Conservation (phyloP, 371 early-diverging fungal genomes). For the Mortierella polycephala region DNA sequence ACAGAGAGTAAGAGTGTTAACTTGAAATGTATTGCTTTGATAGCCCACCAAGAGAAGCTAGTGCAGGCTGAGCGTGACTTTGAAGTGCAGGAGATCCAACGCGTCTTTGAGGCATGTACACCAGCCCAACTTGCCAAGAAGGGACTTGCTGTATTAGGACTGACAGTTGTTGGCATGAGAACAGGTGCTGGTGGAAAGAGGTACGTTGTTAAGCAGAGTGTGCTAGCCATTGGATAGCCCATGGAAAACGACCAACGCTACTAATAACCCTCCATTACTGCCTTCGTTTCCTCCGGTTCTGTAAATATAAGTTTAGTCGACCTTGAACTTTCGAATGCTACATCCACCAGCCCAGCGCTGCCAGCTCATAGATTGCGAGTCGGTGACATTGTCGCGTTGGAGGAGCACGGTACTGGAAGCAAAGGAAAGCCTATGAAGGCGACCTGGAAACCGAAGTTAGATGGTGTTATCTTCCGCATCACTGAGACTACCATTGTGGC, state of each 20-base stretch:
- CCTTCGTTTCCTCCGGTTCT: background rate
- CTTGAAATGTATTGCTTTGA: too few relatives aligned
- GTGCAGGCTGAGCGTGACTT: constrained; percentile 70
- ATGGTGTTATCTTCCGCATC: constrained; percentile 70
- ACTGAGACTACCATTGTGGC: constrained; percentile 72
- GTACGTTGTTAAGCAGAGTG: constrained; percentile 43
- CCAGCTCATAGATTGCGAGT: constrained; percentile 75
- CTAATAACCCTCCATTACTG: too few relatives aligned
- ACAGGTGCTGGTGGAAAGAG: constrained; percentile 84
- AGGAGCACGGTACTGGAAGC: constrained; percentile 59
- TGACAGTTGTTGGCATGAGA: constrained; percentile 71
- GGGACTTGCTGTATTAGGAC: constrained; percentile 73
- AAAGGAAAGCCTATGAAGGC: constrained; percentile 59
- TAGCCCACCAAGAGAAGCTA: constrained; percentile 65
- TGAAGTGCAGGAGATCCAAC: constrained; percentile 71
- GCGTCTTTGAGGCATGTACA: constrained; percentile 61
- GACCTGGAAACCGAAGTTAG: constrained; percentile 45
- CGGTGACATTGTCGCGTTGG: constrained; percentile 82
- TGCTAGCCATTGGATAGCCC: too few relatives aligned
- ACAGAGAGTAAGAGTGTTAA: too few relatives aligned
- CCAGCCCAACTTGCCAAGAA: constrained; percentile 74
- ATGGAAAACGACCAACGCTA: background rate
- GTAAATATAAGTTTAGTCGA: constrained; percentile 65
- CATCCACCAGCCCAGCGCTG: constrained; percentile 62
- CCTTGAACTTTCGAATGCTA: constrained; percentile 68